These are phyloP conservation scores for Penicillium coprophilum DNA, from an alignment of 495 filamentous ascomycete genomes.

Conservation along the genomic window DNA sequence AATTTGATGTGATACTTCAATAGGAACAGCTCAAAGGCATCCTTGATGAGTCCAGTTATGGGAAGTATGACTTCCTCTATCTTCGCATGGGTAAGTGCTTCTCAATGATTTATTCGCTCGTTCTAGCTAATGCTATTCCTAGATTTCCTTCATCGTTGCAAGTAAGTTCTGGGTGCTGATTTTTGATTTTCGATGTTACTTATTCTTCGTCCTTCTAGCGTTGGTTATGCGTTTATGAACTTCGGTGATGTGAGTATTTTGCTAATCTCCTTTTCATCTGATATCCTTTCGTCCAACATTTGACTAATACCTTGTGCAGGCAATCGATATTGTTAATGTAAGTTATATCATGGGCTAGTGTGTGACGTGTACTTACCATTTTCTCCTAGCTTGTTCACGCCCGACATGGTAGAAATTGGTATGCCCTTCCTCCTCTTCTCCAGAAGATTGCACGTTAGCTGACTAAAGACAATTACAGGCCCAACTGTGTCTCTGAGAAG, in stretches of 20 bases:
- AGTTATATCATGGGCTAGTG: conserved; percentile 21
- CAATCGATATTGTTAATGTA: conserved; percentile 71
- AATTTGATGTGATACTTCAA: not conserved
- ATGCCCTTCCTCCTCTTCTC: conserved; percentile 16
- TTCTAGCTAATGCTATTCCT: conserved; percentile 6
- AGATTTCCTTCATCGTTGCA: conserved; percentile 88
- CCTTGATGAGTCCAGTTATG: conserved; percentile 73
- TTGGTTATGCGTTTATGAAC: conserved; percentile 98
- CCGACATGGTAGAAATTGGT: conserved; percentile 71
- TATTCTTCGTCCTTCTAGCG: conserved; percentile 55
- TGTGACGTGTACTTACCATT: conserved; percentile 23
- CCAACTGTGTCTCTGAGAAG: conserved; percentile 67
- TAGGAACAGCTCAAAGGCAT: conserved; percentile 69
- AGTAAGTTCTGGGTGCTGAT: conserved; percentile 50
- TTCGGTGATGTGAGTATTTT: conserved; percentile 70
- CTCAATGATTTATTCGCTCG: not conserved
- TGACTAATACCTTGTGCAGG: conserved; percentile 45
- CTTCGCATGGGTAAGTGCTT: conserved; percentile 70
- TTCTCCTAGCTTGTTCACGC: conserved; percentile 67
- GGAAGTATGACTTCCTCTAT: conserved; percentile 93
- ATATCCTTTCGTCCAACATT: not conserved
- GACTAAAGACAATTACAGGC: conserved; percentile 46
- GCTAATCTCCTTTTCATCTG: not conserved
- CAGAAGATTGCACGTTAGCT: conserved; percentile 4
- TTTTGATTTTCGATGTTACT: not conserved